phyloP scores from a whole-genome alignment of 78 protist species.

The Cavenderia fasciculata region DNA sequence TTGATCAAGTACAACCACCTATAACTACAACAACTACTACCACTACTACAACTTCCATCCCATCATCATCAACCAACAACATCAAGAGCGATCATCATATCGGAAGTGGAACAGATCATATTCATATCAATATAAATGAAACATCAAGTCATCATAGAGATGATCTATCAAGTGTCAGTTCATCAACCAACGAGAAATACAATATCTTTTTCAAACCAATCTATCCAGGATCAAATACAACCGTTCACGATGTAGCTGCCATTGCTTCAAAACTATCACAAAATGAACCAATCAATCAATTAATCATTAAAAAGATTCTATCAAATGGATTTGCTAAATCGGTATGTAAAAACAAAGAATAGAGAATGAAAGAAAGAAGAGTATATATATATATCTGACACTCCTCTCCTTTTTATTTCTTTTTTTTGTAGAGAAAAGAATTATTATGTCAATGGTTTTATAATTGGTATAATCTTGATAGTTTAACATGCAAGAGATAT shows the following conservation, averaged over 20 bases:
- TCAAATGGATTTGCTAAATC: constrained; percentile 10
- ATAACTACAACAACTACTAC: not conserved
- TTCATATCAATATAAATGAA: too few relatives aligned
- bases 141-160: not conserved
- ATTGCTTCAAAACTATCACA: not conserved
- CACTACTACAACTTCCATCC: not conserved
- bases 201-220: not conserved
- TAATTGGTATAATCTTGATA: constrained; percentile 47
- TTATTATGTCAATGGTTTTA: constrained; percentile 65
- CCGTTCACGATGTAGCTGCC: not conserved
- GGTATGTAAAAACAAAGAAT: constrained; percentile 2
- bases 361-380: too few relatives aligned
- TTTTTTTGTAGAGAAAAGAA: constrained; percentile 24
- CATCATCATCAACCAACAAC: too few relatives aligned
- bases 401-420: not conserved
- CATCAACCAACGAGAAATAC: not conserved
- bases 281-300: constrained; percentile 22
- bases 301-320: constrained; percentile 9
- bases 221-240: too few relatives aligned
- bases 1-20: too few relatives aligned
- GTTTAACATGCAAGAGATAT: constrained; percentile 1
- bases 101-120: too few relatives aligned
- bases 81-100: not conserved
- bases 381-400: too few relatives aligned
- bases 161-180: not conserved